These are phyloP conservation scores for Tylopilus sp. DNA, from an alignment of 1,284 basidiomycete species.

Conservation along the genomic window DNA sequence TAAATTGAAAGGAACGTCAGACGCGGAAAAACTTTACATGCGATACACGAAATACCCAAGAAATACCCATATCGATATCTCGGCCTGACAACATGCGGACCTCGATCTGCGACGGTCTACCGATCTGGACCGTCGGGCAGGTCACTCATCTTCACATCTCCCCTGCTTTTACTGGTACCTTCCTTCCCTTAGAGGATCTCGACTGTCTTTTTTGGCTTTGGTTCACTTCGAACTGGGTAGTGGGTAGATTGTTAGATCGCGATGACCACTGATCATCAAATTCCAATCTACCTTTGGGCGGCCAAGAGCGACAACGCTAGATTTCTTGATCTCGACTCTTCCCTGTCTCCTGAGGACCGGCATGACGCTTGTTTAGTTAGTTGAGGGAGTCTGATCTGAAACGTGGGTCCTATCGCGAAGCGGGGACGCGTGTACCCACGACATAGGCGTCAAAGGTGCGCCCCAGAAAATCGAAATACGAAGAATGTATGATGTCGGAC, in stretches of 20 bases:
- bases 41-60: constrained; percentile 46
- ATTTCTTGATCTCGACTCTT: constrained; percentile 55
- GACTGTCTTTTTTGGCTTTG: no score
- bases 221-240: constrained; percentile 43
- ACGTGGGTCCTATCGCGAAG: constrained; percentile 7
- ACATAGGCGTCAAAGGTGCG: constrained; percentile 7
- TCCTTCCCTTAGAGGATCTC: no score
- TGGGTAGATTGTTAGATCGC: neutral
- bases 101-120: constrained; percentile 25
- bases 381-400: neutral
- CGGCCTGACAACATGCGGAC: constrained; percentile 2
- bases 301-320: constrained; percentile 56
- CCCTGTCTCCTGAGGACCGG: constrained; percentile 37
- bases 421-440: constrained; percentile 14
- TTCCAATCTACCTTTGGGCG: constrained; percentile 48
- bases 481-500: neutral
- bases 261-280: neutral
- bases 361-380: neutral
- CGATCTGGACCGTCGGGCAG: constrained; percentile 55
- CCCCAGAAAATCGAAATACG: neutral
- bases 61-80: constrained; percentile 39
- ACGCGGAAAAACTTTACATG: constrained; percentile 40
- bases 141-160: constrained; percentile 60
- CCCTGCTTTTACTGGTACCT: constrained; percentile 36
- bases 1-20: neutral